Conservation (phyloP, 805 yeast genomes). For the Cyberlindnera mississippiensis region DNA sequence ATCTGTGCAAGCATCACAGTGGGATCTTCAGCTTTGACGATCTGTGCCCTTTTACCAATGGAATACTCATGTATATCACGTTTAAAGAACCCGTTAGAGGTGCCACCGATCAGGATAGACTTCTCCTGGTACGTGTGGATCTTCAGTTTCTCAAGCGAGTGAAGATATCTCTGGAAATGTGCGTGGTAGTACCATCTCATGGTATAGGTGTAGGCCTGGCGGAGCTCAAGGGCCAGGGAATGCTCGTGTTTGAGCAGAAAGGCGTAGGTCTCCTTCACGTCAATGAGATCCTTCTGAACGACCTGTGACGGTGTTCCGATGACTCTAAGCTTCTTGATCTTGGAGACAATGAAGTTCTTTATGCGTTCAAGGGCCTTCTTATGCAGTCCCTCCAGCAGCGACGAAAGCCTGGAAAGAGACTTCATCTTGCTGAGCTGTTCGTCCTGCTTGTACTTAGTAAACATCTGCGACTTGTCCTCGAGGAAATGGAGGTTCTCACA, state of each 20-base stretch:
- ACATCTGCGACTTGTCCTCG: constrained; percentile 55
- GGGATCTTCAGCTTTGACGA: constrained; percentile 50
- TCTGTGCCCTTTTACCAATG: constrained; percentile 48
- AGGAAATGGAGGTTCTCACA: constrained; percentile 57
- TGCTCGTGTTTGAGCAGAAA: constrained; percentile 55
- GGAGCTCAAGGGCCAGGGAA: constrained; percentile 65
- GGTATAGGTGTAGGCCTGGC: constrained; percentile 78
- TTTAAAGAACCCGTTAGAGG: constrained; percentile 15
- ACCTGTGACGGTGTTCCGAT: constrained; percentile 69
- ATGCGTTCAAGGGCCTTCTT: constrained; percentile 70
- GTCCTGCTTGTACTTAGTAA: constrained; percentile 35
- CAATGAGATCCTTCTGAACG: constrained; percentile 62
- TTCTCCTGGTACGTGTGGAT: constrained; percentile 49
- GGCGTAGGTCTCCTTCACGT: constrained; percentile 55
- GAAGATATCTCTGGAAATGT: constrained; percentile 71
- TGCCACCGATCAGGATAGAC: constrained; percentile 49
- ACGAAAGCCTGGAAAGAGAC: constrained; percentile 21
- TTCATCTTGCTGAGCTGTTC: constrained; percentile 14
- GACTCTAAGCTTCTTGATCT: constrained; percentile 62
- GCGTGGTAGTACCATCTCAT: constrained; percentile 91
- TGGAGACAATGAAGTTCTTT: constrained; percentile 59
- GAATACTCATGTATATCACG: constrained; percentile 26
- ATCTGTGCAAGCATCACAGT: constrained; percentile 77
- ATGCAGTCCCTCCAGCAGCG: constrained; percentile 47
- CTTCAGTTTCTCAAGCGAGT: constrained; percentile 63